A percentile compares a stretch with the other conserved stretches of the same genome.
Conservation (phyloP, 495 filamentous ascomycete genomes). For the Xylaria longipes region DNA sequence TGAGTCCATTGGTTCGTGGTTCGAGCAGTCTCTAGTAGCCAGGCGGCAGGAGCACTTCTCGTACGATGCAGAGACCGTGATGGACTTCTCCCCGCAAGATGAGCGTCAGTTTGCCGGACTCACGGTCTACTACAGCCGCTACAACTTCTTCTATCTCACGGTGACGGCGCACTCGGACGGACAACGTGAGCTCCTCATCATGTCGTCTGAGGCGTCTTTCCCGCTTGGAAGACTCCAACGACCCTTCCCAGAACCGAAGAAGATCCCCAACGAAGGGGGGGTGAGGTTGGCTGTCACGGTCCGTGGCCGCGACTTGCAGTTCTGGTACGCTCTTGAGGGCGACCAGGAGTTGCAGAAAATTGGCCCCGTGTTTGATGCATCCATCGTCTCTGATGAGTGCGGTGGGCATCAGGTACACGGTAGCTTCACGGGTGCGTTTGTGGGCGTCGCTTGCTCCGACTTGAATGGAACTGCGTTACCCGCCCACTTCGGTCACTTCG, state of each 20-base stretch:
- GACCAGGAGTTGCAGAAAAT: constrained; percentile 55
- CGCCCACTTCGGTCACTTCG: constrained; percentile 59
- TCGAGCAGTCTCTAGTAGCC: constrained; percentile 62
- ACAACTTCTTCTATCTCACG: constrained; percentile 64
- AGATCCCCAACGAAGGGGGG: constrained; percentile 58
- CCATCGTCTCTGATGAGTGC: constrained; percentile 61
- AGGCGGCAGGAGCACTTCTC: constrained; percentile 62
- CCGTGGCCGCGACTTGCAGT: constrained; percentile 55
- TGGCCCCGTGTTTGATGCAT: constrained; percentile 58
- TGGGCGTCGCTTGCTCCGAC: constrained; percentile 61
- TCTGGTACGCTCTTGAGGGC: constrained; percentile 54
- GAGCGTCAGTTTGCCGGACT: constrained; percentile 63
- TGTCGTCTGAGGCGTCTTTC: constrained; percentile 58
- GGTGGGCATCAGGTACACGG: constrained; percentile 62
- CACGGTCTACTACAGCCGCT: constrained; percentile 64
- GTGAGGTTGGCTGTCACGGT: constrained; percentile 55
- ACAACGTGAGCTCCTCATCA: constrained; percentile 58
- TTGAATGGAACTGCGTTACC: constrained; percentile 54
- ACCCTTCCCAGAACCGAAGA: constrained; percentile 44
- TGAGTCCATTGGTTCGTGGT: constrained; percentile 61
- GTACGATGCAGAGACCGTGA: constrained; percentile 61
- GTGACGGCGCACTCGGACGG: constrained; percentile 61
- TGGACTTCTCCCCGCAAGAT: constrained; percentile 58
- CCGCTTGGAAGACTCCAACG: constrained; percentile 51
- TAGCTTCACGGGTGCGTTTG: constrained; percentile 64